Conservation (phyloP, 2,329 filamentous ascomycete genomes). For the Hypocrella siamensis region DNA sequence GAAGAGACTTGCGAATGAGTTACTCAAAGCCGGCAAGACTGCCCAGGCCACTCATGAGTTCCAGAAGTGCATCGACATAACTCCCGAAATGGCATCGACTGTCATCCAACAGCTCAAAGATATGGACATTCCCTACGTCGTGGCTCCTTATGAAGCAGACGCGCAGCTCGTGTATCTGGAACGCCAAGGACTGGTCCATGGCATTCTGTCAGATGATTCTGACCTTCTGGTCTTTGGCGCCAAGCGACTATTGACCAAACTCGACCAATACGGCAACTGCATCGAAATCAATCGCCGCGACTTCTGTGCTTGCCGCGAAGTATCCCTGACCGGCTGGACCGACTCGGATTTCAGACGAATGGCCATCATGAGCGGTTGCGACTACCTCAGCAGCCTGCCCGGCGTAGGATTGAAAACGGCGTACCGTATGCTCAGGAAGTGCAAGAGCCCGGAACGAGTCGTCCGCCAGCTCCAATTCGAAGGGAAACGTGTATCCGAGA, state of each 20-base stretch:
- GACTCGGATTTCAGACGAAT: constrained; percentile 84
- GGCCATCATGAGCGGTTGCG: constrained; percentile 92
- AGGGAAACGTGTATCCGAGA: constrained; percentile 67
- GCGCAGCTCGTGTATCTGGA: constrained; percentile 94
- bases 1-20: constrained; percentile 58
- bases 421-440: constrained; percentile 75
- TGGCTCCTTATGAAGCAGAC: constrained; percentile 94
- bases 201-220: constrained; percentile 91
- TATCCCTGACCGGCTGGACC: constrained; percentile 82
- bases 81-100: constrained; percentile 83
- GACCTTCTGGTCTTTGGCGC: constrained; percentile 92
- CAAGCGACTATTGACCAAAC: constrained; percentile 77
- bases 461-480: constrained; percentile 78
- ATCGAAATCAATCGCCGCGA: constrained; percentile 81
- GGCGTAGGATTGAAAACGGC: constrained; percentile 88
- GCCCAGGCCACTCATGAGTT: constrained; percentile 72
- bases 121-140: constrained; percentile 67
- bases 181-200: constrained; percentile 64
- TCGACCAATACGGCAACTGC: constrained; percentile 87
- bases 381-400: constrained; percentile 77
- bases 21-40: constrained; percentile 67
- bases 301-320: constrained; percentile 75
- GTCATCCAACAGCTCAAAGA: constrained; percentile 86
- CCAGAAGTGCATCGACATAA: constrained; percentile 91
- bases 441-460: constrained; percentile 73